Evolutionary conservation across 768 basidiomycete species (phyloP), one percentile per base, ranked within the genome.

Genomic region (Lentinula edodes): DNA sequence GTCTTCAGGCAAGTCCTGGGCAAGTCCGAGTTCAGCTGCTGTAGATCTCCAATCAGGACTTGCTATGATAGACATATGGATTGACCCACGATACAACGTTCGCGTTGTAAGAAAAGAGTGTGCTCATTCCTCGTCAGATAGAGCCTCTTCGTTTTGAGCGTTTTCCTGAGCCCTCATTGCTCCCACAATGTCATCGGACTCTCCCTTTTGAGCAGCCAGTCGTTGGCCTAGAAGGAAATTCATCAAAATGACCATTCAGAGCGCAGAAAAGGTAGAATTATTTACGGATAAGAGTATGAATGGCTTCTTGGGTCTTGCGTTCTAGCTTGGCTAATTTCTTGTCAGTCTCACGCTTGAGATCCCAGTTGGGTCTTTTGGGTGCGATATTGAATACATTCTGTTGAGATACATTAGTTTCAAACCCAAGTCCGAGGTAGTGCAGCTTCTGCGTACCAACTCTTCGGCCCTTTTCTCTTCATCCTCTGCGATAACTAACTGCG

Each of bases 371-470:
- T 52, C 95, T 84, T 81, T 95, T 98, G 3, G 97, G 97, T 23
- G 95, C 95, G 66, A 99, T 98, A 70, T 97, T 98, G 72, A 97
- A 92, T 50, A 97, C 80, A 71, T 96, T 93, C 95, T 96, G 69
- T 36, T 72, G 53, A 46, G 43, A 62, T 34, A 58, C 45, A 63
- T 56, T 18, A 58, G 51, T 39, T 43, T 61, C 60, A 61, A 46
- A 28, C 34, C 38, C 54, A 39, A 38, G 6, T 10, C 32, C 39
- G 52, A 48, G 18, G 58, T 46, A 32, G 42, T 10, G 10, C 54
- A n/a, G 45, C 15, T 42, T 15, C 58, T 43, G 75, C 87, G 63
- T 71, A 95, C 95, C 70, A 98, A 78, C 67, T 98, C 96, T 72
- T 96, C 90, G 10, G 84, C 84, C 69, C 94, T 78, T 65, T 86